Percentiles rank a stretch among this genome's conserved stretches.
Conservation (phyloP, 352 stramenopile species). For the Peronosclerospora sorghi region DNA sequence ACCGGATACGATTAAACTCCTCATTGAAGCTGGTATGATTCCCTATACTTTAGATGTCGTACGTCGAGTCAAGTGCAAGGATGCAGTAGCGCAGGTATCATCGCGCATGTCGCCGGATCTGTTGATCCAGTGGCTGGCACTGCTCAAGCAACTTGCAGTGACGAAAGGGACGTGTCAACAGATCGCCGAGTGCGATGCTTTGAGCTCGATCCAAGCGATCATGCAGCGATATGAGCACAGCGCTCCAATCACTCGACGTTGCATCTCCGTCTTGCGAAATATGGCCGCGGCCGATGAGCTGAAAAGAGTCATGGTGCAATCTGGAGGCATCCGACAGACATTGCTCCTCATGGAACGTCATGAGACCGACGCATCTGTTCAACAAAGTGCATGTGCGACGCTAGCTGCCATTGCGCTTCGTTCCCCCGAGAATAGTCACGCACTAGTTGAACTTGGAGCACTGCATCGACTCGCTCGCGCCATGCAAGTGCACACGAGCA, state of each 20-base stretch:
- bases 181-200: constrained; percentile 42
- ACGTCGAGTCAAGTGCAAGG: constrained; percentile 4
- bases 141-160: constrained; percentile 69
- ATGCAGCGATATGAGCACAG: constrained; percentile 45
- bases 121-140: constrained; percentile 45
- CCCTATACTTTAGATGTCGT: constrained; percentile 35
- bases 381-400: constrained; percentile 65
- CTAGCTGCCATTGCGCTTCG: constrained; percentile 59
- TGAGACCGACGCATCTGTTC: constrained; percentile 34
- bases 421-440: constrained; percentile 47
- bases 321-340: constrained; percentile 36
- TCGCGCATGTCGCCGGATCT: constrained; percentile 31
- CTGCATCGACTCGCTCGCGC: constrained; percentile 35
- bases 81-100: not conserved
- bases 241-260: constrained; percentile 41
- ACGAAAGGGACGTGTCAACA: constrained; percentile 69
- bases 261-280: constrained; percentile 61
- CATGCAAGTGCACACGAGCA: constrained; percentile 36
- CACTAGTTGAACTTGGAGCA: constrained; percentile 40
- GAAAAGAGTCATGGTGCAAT: constrained; percentile 51
- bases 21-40: constrained; percentile 44
- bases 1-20: constrained; percentile 53
- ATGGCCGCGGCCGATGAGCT: constrained; percentile 60
- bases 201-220: constrained; percentile 45
- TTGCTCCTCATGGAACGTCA: constrained; percentile 50